A percentile compares a stretch with the other conserved stretches of the same genome.
Conservation (phyloP, 2,329 filamentous ascomycete genomes). For the Orbilia brochopaga region DNA sequence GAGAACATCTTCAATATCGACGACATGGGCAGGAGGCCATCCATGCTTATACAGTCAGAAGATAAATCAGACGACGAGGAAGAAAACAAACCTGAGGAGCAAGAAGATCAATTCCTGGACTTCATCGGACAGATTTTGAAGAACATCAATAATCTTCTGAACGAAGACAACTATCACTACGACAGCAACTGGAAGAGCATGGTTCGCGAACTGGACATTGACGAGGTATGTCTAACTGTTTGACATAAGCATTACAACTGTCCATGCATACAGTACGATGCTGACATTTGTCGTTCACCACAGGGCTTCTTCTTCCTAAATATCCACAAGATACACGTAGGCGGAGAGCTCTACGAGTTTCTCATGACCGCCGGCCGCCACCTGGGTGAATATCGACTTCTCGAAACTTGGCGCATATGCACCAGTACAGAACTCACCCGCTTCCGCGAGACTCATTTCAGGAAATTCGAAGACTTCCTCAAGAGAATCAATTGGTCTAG, state of each 20-base stretch:
- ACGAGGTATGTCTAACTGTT: slow-evolving; percentile 22
- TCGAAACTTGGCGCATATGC: slow-evolving; percentile 13
- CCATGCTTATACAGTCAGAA: no score
- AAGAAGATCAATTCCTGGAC: slow-evolving; percentile 25
- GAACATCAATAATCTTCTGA: slow-evolving; percentile 24
- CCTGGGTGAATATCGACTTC: slow-evolving; percentile 26
- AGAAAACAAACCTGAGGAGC: slow-evolving; percentile 6
- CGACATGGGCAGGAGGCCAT: no score
- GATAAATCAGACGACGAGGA: slow-evolving; percentile 1
- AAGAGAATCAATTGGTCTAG: slow-evolving; percentile 16
- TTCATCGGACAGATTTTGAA: slow-evolving; percentile 33
- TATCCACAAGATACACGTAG: slow-evolving; percentile 28
- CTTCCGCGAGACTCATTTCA: slow-evolving; percentile 18
- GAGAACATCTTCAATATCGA: no score
- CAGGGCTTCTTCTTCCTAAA: slow-evolving; percentile 40
- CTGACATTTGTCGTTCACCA: neutral
- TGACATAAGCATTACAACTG: neutral
- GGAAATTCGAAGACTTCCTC: slow-evolving; percentile 2
- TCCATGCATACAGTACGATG: neutral
- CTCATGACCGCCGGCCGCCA: slow-evolving; percentile 15
- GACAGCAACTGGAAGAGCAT: slow-evolving; percentile 32
- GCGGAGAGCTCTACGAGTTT: slow-evolving; percentile 39
- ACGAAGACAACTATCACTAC: slow-evolving; percentile 11
- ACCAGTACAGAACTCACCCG: slow-evolving; percentile 1
- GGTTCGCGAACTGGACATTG: slow-evolving; percentile 34